phyloP scores from a whole-genome alignment of 1,284 basidiomycete genomes.

The Cryptococcus wingfieldii region DNA sequence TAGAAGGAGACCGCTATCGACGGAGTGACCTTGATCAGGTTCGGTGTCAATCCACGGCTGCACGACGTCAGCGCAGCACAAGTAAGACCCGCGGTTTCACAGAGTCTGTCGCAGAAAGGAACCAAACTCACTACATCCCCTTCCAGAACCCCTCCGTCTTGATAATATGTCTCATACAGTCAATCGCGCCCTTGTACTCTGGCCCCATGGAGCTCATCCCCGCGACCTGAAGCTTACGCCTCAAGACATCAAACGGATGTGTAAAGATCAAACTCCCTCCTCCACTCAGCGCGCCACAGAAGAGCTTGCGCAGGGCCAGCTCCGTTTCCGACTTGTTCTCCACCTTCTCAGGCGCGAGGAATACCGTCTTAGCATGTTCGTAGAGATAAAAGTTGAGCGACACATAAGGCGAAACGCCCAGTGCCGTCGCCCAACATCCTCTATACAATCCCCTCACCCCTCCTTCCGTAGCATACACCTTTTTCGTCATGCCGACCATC shows the following conservation, averaged over 20 bases:
- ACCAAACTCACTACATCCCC: conserved; percentile 46
- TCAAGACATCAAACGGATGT: conserved; percentile 90
- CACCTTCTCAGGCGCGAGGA: not conserved
- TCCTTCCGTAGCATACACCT: conserved; percentile 86
- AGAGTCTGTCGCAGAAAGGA: no score
- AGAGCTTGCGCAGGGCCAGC: conserved; percentile 44
- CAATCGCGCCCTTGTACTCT: conserved; percentile 72
- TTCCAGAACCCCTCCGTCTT: conserved; percentile 63
- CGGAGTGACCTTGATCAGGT: conserved; percentile 83
- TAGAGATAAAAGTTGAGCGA: conserved; percentile 50
- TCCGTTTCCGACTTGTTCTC: conserved; percentile 21
- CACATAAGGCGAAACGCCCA: conserved; percentile 84
- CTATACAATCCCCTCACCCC: conserved; percentile 76
- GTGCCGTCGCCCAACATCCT: conserved; percentile 78
- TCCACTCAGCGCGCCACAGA: conserved; percentile 54
- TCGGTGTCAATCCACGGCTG: conserved; percentile 83
- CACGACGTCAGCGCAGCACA: conserved; percentile 52
- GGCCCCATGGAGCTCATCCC: conserved; percentile 67
- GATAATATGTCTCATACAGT: conserved; percentile 67
- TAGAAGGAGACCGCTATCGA: conserved; percentile 74
- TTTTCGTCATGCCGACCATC: conserved; percentile 80
- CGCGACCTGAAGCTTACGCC: conserved; percentile 85
- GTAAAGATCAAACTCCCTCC: conserved; percentile 87
- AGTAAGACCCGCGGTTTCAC: not conserved
- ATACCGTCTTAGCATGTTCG: conserved; percentile 19